Base-by-base conservation (phyloP, 768 basidiomycete species). In the Auricularia cornea region DNA sequence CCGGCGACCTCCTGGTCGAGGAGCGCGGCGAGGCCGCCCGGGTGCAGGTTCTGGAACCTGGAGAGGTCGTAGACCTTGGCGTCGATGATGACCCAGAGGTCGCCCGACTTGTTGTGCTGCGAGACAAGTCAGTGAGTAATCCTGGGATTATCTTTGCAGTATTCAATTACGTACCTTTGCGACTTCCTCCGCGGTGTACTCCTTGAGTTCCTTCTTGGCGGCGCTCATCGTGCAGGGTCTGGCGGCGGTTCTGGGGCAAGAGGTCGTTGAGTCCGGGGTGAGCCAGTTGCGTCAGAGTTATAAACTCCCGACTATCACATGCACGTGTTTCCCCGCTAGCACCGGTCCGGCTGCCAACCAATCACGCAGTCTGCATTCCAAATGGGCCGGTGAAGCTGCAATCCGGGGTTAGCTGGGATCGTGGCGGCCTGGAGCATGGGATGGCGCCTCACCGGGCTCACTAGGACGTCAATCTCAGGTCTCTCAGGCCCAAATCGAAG, bases 1-100 rank as follows among this genome's bases (percentile, higher is more conserved):
- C 92, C 94, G 60, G 90, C 90, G 59, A 95, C 82, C 68, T 90
- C 88, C 3, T 79, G 74, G 68, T 90, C 86, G n/a, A 86, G 73
- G n/a, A 97, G 80, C 38, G 93, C 92, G 2, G 84, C 81, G 0
- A 80, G 73, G 12, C 94, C 94, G 59, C 94, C 94, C 1, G 92
- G 94, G 70, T 97, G 94, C 67, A 94, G 77, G 59, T 78, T 79
- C 60, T 82, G 83, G 75, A 97, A 96, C 69, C 84, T 86, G 60
- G 87, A 85, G 29, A 97, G 76, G 72, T 94, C 87, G 71, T 86
- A 93, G 32, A 93, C 90, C 72, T 90, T 90, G 62, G 85, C 82
- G 70, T 95, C 93, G 66, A 94, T 82, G 64, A 91, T 82, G 59
- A 94, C 77, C 91, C 92, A 94, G 38, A 94, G 78, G 76, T 94